Evolutionary conservation across 768 basidiomycete species (phyloP).

Genomic region (Porphyrellus cyaneotinctus): DNA sequence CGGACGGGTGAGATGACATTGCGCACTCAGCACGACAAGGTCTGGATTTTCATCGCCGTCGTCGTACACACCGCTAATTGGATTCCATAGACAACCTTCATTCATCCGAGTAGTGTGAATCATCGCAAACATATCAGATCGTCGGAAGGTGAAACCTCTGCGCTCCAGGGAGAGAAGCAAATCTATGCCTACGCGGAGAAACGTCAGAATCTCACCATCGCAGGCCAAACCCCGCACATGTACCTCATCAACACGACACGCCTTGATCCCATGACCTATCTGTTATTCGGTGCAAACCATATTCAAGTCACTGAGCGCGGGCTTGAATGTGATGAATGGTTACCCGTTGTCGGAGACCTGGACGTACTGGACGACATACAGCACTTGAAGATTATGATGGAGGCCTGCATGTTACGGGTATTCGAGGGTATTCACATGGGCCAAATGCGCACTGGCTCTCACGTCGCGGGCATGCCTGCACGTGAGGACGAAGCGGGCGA

Average conservation of each 20-base stretch:
- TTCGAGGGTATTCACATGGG: constrained; percentile 75
- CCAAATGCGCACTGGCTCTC: constrained; percentile 25
- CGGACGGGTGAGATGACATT: constrained; percentile 61
- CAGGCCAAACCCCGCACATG: constrained; percentile 49
- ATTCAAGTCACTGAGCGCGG: constrained; percentile 67
- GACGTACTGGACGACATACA: constrained; percentile 80
- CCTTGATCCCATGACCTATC: constrained; percentile 83
- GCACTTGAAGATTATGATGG: constrained; percentile 73
- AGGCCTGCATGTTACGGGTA: constrained; percentile 81
- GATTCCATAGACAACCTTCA: constrained; percentile 55
- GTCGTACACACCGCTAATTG: constrained; percentile 12
- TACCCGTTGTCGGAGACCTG: constrained; percentile 73
- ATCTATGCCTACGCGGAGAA: constrained; percentile 84
- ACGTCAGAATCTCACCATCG: constrained; percentile 62
- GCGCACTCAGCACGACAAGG: constrained; percentile 82
- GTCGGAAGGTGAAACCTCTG: constrained; percentile 16
- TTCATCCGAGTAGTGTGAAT: constrained; percentile 88
- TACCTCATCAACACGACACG: constrained; percentile 78
- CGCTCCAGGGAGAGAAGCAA: constrained; percentile 53
- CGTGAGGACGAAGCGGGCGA: constrained; percentile 57
- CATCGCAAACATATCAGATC: constrained; percentile 47
- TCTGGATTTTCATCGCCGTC: constrained; percentile 29
- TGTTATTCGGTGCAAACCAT: constrained; percentile 86
- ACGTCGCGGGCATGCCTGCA: constrained; percentile 32
- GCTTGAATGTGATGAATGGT: constrained; percentile 86